Percentiles rank a stretch among this genome's conserved stretches.
phyloP scores from a whole-genome alignment of 2,329 filamentous ascomycete genomes.

The Stachybotrys echinatus region DNA sequence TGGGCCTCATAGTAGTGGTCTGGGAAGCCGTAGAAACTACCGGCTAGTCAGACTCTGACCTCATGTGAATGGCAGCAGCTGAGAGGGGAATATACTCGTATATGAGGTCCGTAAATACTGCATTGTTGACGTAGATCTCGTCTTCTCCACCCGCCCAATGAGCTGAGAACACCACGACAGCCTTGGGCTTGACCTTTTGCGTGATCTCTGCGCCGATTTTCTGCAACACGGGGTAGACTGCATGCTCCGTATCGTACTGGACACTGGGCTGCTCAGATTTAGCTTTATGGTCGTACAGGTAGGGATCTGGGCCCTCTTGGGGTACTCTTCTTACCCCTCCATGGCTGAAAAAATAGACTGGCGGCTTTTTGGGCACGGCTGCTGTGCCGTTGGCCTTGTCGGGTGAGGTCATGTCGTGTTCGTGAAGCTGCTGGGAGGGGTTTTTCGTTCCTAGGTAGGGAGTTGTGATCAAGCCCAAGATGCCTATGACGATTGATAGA shows the following conservation, averaged over 20 bases:
- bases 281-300: neutral
- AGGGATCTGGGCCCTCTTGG: neutral
- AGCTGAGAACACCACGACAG: conserved; percentile 70
- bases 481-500: neutral
- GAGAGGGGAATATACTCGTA: conserved; percentile 54
- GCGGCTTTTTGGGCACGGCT: conserved; percentile 15
- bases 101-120: conserved; percentile 59
- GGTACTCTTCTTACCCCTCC: conserved; percentile 35
- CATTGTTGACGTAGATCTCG: conserved; percentile 60
- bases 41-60: conserved; percentile 10
- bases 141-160: conserved; percentile 63
- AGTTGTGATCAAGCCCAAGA: neutral
- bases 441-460: neutral
- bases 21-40: conserved; percentile 66
- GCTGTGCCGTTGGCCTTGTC: neutral
- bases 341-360: conserved; percentile 46
- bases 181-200: conserved; percentile 62
- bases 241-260: conserved; percentile 64
- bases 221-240: conserved; percentile 60
- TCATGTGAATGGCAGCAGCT: no score
- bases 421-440: neutral
- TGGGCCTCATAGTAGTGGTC: conserved; percentile 62
- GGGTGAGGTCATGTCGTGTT: neutral
- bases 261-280: conserved; percentile 45
- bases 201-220: conserved; percentile 66